Base-by-base conservation (phyloP, 306 rosid genomes). In the Begonia loranthoides region DNA sequence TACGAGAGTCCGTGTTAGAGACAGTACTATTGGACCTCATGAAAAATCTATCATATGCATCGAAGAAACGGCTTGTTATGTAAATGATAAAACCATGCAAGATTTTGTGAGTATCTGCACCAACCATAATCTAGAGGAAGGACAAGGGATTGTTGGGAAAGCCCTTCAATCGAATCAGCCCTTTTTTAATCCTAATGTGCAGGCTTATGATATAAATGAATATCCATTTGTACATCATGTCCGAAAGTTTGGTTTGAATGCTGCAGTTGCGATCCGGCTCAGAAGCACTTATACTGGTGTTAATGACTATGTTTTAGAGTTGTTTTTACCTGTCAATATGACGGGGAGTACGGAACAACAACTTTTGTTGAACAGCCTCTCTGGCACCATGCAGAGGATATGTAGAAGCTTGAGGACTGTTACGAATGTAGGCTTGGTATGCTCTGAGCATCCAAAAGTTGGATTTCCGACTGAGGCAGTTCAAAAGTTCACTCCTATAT, bases 141-240 rank as follows among this genome's bases (percentile, higher is more conserved):
- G 92, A 49, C 74, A 85, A 51, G 95, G 95, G 45, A 55, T 85
- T 62, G 92, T 81, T 59, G 95, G 95, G 56, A 85, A 73, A 65
- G 87, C 92, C 38, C 82, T 73, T 55, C 79, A 67, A 34, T 78
- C 95, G 56, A 81, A 73, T 57, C 77, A 78, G 24, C 90, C 95
- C 41, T 81, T 73, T 69, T 81, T 78, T 69, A 67, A 33, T 40
- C 66, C 71, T 19, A 87, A 85, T 53, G 84, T 85, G 54, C 81
- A 78, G 68, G 58, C 63, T 13, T 76, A 64, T 67, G 73, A 78
- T 54, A 74, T 78, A 44, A 55, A 58, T 34, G 92, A 81, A 28
- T 78, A 73, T 58, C 92, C 92, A 40, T 75, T 85, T 52, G 87
- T 73, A 49, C 95, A 81, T 45, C 95, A 85, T 51, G 92, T 90